Evolutionary conservation across 1,284 basidiomycete species (phyloP), one percentile per base, ranked within the genome.

Genomic region (Fomitopsis palustris): DNA sequence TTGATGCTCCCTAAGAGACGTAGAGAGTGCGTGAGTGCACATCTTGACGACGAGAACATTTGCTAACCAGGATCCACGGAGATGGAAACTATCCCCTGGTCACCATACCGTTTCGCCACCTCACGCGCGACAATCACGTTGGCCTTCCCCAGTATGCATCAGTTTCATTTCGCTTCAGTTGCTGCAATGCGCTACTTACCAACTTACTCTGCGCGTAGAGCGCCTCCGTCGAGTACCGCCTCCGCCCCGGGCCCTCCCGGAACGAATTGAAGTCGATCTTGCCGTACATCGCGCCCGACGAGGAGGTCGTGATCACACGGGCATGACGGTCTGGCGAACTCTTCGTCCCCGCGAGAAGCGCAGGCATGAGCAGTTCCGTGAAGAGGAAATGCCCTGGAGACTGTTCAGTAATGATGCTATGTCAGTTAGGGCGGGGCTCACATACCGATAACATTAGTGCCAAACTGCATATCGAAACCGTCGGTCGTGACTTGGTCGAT

Each of bases 381-480:
- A 67, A 58, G 41, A 57, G 52, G 37, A 53, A 64, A 31, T 64
- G 65, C 9, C 65, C 65, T 66, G n/a, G 10, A 29, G 14, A 2
- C 3, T 12, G 16, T 12, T 43, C 4, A 21, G 12, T 21, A 35
- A 23, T 19, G 33, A 43, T 17, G 33, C 21, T 31, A 39, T 21
- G 8, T 21, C 45, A 21, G 41, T 10, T n/a, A 21, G 14, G 35
- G 33, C 35, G 29, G 33, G 14, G 57, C 5, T 16, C 5, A 10
- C 54, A 39, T 19, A 60, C 78, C 78, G 23, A 85, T 69, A 21
- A 77, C 75, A 64, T 86, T 87, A 4, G 83, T 84, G 0, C 84
- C 85, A 57, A 83, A 85, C 65, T 84, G 82, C 1, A 85, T 67
- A 41, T 86, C 82, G 63, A 82, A 84, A 3, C 82, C 82, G 57